Conservation (phyloP, 495 filamentous ascomycete genomes). For the Tuber brumale region DNA sequence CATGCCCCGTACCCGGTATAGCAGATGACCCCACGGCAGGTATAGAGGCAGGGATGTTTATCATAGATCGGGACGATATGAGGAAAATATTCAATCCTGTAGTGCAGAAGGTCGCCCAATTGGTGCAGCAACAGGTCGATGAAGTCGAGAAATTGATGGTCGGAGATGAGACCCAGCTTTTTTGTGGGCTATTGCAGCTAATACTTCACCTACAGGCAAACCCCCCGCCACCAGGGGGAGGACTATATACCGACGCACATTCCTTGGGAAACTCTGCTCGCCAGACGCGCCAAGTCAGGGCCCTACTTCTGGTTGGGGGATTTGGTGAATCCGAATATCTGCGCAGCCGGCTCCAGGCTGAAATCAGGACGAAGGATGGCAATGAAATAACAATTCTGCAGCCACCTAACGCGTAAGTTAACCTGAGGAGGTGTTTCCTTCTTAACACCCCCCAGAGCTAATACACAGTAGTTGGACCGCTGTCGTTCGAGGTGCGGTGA, state of each 20-base stretch:
- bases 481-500: slow-evolving; percentile 20
- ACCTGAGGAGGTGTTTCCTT: background rate
- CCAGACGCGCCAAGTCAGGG: background rate
- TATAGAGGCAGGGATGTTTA: slow-evolving; percentile 57
- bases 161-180: background rate
- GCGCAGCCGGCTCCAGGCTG: slow-evolving; percentile 56
- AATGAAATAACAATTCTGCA: slow-evolving; percentile 12
- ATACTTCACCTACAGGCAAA: background rate
- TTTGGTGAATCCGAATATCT: slow-evolving; percentile 63
- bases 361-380: slow-evolving; percentile 53
- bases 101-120: slow-evolving; percentile 55
- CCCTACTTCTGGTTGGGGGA: slow-evolving; percentile 60
- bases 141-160: slow-evolving; percentile 43
- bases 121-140: slow-evolving; percentile 57
- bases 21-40: slow-evolving; percentile 57
- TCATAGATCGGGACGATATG: slow-evolving; percentile 55
- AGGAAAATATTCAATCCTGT: slow-evolving; percentile 61
- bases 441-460: background rate
- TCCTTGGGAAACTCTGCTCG: background rate
- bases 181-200: background rate
- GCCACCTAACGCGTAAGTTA: slow-evolving; percentile 13
- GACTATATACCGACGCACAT: background rate
- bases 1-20: slow-evolving; percentile 61
- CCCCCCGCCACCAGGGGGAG: too few relatives aligned
- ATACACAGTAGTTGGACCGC: slow-evolving; percentile 21